Percentiles rank a stretch among this genome's conserved stretches.
These are phyloP conservation scores for Leonotis leonurus DNA, from an alignment of 257 asterid species.

Conservation along the genomic window DNA sequence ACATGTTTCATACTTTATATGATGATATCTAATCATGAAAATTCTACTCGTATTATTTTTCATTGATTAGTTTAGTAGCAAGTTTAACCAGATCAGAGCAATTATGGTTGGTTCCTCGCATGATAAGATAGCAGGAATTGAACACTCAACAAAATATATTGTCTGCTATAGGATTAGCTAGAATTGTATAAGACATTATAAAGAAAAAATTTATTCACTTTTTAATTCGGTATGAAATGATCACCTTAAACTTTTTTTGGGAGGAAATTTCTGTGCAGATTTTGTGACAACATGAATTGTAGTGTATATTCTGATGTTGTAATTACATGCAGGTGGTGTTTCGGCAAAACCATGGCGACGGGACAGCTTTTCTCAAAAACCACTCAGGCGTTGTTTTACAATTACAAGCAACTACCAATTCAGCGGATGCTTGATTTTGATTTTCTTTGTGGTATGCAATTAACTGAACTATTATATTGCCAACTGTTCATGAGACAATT, in stretches of 20 bases:
- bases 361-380: slow-evolving; percentile 90
- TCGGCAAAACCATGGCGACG: slow-evolving; percentile 62
- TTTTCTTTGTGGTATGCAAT: slow-evolving; percentile 76
- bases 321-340: slow-evolving; percentile 29
- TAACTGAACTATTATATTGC: slow-evolving; percentile 9
- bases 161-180: no score
- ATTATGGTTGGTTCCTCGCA: neutral
- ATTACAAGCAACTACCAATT: slow-evolving; percentile 90
- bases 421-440: slow-evolving; percentile 99
- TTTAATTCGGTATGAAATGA: no score
- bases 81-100: slow-evolving; percentile 8
- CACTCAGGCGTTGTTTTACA: slow-evolving; percentile 87
- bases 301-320: slow-evolving; percentile 18
- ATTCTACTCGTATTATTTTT: neutral
- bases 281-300: neutral
- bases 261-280: neutral
- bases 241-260: neutral
- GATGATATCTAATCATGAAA: neutral
- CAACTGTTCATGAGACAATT: neutral
- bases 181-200: no score
- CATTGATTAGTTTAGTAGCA: neutral
- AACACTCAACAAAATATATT: neutral
- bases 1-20: neutral
- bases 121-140: no score
- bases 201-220: no score